Evolutionary conservation across 768 basidiomycete genomes (phyloP).

Genomic region (Boletus subparvulus): DNA sequence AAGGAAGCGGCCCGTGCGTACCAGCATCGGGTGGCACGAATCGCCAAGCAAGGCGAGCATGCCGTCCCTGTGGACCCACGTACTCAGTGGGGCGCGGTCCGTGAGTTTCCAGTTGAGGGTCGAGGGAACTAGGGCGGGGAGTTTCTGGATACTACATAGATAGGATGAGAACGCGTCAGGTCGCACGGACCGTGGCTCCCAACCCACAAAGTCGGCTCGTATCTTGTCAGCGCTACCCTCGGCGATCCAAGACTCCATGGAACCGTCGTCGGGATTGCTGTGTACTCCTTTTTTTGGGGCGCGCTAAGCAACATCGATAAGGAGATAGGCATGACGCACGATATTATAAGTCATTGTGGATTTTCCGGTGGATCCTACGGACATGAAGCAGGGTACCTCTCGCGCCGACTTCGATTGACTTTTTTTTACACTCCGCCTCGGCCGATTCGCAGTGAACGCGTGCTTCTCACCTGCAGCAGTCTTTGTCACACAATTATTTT

Average conservation of each 20-base stretch:
- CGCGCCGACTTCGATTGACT: no score
- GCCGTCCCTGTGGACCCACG: slow-evolving; percentile 47
- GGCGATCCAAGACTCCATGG: slow-evolving; percentile 46
- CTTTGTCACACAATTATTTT: slow-evolving; percentile 94
- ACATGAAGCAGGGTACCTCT: no score
- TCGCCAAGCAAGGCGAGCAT: slow-evolving; percentile 51
- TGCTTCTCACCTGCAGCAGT: slow-evolving; percentile 40
- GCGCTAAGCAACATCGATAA: no score
- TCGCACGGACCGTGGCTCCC: slow-evolving; percentile 46
- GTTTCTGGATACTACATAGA: slow-evolving; percentile 41
- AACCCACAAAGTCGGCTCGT: slow-evolving; percentile 45
- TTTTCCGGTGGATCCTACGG: no score
- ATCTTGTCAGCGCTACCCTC: slow-evolving; percentile 46
- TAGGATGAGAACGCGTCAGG: slow-evolving; percentile 4
- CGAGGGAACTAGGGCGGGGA: slow-evolving; percentile 43
- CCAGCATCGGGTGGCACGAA: slow-evolving; percentile 57
- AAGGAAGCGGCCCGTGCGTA: slow-evolving; percentile 7
- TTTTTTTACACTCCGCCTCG: no score
- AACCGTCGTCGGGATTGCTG: no score
- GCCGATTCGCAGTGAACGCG: not conserved
- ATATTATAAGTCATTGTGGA: no score
- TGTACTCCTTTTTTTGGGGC: no score
- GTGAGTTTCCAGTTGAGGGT: slow-evolving; percentile 49
- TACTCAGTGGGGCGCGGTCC: slow-evolving; percentile 46
- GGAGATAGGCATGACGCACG: no score